Conservation (phyloP, 495 filamentous ascomycete species). For the Talaromyces thailandensis region DNA sequence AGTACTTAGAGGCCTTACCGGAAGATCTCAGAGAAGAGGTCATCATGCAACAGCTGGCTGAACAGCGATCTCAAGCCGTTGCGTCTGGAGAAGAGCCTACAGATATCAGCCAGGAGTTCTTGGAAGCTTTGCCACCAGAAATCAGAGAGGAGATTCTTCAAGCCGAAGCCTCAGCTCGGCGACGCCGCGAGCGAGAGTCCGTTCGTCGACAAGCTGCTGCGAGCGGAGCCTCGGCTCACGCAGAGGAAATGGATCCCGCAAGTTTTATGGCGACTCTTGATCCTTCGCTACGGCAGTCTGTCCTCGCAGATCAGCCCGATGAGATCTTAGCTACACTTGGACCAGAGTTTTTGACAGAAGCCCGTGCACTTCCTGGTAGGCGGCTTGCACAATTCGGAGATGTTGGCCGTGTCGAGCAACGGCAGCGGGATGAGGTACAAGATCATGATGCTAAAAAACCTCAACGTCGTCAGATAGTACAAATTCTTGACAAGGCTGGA, state of each 20-base stretch:
- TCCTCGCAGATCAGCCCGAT: conserved; percentile 86
- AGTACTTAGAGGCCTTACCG: conserved; percentile 86
- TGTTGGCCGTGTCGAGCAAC: conserved; percentile 33
- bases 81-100: conserved; percentile 75
- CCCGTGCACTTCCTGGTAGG: conserved; percentile 58
- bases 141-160: conserved; percentile 83
- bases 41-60: conserved; percentile 74
- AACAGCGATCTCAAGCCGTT: conserved; percentile 70
- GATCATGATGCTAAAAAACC: conserved; percentile 53
- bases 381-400: conserved; percentile 54
- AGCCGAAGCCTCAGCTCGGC: conserved; percentile 81
- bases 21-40: conserved; percentile 95
- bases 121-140: conserved; percentile 83
- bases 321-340: conserved; percentile 80
- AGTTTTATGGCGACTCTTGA: conserved; percentile 90
- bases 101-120: conserved; percentile 88
- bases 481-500: conserved; percentile 94
- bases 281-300: conserved; percentile 71
- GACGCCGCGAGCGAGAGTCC: conserved; percentile 77
- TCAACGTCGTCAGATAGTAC: conserved; percentile 69
- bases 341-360: conserved; percentile 75
- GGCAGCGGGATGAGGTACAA: conserved; percentile 34
- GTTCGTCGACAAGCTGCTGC: conserved; percentile 51
- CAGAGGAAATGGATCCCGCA: conserved; percentile 87
- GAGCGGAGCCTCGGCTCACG: conserved; percentile 43